phyloP scores from a whole-genome alignment of 2,329 filamentous ascomycete genomes.

The Arthrinium puccinioides region DNA sequence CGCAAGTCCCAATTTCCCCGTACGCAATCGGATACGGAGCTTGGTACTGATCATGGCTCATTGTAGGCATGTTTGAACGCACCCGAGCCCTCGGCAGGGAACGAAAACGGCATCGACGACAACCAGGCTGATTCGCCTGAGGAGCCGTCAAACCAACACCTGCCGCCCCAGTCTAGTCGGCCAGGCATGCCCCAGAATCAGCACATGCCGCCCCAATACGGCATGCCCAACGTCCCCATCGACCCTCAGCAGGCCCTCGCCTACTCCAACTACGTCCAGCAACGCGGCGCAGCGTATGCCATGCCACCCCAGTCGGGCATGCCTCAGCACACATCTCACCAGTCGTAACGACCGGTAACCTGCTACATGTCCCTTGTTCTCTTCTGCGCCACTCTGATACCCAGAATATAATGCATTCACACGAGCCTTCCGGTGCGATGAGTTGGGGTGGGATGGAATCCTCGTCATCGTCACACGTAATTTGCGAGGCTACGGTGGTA shows the following conservation, averaged over 20 bases:
- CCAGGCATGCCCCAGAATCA: constrained; percentile 59
- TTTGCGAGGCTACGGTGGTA: constrained; percentile 34
- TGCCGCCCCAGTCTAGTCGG: constrained; percentile 57
- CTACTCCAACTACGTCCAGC: constrained; percentile 79
- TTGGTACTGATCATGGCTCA: constrained; percentile 23
- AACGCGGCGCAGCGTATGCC: constrained; percentile 64
- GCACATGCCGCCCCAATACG: constrained; percentile 56
- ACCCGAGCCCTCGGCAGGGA: constrained; percentile 76
- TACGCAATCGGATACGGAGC: too few species aligned
- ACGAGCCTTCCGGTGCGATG: constrained; percentile 31
- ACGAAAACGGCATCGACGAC: constrained; percentile 75
- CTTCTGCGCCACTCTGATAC: constrained; percentile 39
- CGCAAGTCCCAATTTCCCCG: neutral
- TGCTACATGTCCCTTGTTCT: constrained; percentile 19
- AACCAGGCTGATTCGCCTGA: constrained; percentile 86
- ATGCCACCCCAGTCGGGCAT: constrained; percentile 74
- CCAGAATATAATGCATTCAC: constrained; percentile 48
- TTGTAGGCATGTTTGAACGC: constrained; percentile 88
- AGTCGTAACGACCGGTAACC: constrained; percentile 44
- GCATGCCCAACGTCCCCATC: constrained; percentile 55
- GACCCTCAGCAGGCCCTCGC: constrained; percentile 74
- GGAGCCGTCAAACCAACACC: constrained; percentile 70
- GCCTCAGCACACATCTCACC: constrained; percentile 76
- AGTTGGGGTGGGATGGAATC: too few species aligned
- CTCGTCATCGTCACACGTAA: too few species aligned